Conservation (phyloP, 2,329 filamentous ascomycete species). For the Epichloe brachyelytri region DNA sequence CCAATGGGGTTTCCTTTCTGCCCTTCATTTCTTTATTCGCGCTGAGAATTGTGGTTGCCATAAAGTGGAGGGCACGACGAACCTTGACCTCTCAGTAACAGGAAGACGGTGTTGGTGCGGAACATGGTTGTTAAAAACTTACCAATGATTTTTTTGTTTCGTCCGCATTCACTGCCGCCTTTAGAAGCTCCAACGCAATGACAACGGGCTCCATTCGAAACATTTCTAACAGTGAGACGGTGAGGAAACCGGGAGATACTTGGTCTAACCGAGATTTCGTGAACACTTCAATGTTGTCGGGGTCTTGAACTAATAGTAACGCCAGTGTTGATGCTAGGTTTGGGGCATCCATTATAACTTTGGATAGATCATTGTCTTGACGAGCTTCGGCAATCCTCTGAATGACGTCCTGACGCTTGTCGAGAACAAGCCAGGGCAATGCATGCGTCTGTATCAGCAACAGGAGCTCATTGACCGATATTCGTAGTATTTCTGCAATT, state of each 20-base stretch:
- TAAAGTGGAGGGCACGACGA: conserved; percentile 32
- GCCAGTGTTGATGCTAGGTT: conserved; percentile 48
- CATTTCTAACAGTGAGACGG: conserved; percentile 52
- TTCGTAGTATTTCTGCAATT: conserved; percentile 68
- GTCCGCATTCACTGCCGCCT: conserved; percentile 58
- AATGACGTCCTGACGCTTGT: conserved; percentile 64
- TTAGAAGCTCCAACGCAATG: conserved; percentile 71
- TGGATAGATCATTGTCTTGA: conserved; percentile 51
- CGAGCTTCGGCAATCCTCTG: conserved; percentile 68
- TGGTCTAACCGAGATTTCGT: conserved; percentile 56
- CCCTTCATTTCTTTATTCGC: conserved; percentile 29
- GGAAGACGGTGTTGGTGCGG: not conserved
- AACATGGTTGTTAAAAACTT: conserved; percentile 18
- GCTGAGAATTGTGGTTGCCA: conserved; percentile 29
- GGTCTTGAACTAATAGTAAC: conserved; percentile 44
- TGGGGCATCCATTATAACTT: conserved; percentile 37
- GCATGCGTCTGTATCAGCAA: conserved; percentile 67
- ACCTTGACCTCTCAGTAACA: conserved; percentile 22
- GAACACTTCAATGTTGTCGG: conserved; percentile 45
- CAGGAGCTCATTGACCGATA: conserved; percentile 62
- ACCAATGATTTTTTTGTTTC: conserved; percentile 45
- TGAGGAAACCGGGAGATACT: conserved; percentile 57
- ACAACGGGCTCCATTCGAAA: conserved; percentile 63
- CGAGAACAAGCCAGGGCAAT: conserved; percentile 74
- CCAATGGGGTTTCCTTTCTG: conserved; percentile 48